Percentiles rank a stretch among this genome's conserved stretches.
phyloP scores from a whole-genome alignment of 306 rosid species.

The Oemleria cerasiformis region DNA sequence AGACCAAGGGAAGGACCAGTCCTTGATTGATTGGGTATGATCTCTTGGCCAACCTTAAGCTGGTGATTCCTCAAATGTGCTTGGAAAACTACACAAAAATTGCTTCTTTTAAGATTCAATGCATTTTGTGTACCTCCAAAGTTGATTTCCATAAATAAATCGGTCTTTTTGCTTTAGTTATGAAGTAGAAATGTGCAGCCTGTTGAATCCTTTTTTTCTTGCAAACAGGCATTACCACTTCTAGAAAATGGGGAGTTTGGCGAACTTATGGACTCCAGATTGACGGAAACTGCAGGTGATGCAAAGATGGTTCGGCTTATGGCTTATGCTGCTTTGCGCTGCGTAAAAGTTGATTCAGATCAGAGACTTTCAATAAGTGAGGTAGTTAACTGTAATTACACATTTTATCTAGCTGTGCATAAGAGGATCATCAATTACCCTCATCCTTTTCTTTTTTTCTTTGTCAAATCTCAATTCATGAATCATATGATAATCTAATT shows the following conservation, averaged over 20 bases:
- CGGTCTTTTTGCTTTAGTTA: background rate
- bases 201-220: background rate
- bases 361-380: slow-evolving; percentile 23
- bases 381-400: slow-evolving; percentile 10
- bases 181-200: background rate
- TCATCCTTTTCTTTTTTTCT: background rate
- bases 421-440: background rate
- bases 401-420: background rate
- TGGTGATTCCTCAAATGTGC: background rate
- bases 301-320: slow-evolving; percentile 18
- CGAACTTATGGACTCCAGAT: slow-evolving; percentile 29
- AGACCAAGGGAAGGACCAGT: slow-evolving; percentile 4
- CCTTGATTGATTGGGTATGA: slow-evolving; percentile 32
- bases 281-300: slow-evolving; percentile 18
- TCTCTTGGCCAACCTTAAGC: slow-evolving; percentile 9
- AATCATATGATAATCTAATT: background rate
- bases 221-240: slow-evolving; percentile 23
- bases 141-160: background rate
- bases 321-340: slow-evolving; percentile 28
- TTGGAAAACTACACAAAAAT: background rate
- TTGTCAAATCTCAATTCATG: background rate
- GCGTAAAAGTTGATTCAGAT: slow-evolving; percentile 22
- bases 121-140: background rate
- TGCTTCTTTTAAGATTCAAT: background rate
- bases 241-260: slow-evolving; percentile 21